These are phyloP conservation scores for Malus sieversii DNA, from an alignment of 306 rosid genomes.

Conservation along the genomic window DNA sequence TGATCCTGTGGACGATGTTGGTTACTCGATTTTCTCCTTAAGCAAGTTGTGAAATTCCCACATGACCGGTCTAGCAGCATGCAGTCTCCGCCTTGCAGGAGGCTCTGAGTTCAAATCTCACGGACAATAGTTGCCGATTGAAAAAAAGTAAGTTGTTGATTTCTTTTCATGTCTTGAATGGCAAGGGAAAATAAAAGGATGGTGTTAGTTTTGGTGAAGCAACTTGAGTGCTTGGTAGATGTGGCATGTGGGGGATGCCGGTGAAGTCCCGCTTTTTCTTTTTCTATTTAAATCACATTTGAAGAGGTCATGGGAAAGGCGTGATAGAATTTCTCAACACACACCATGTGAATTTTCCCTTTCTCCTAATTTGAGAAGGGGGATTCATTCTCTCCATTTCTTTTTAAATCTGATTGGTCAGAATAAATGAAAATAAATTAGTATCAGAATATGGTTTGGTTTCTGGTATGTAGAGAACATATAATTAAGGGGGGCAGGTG, in stretches of 20 bases:
- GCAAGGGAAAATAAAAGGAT: conserved; percentile 14
- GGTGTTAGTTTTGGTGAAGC: conserved; percentile 8
- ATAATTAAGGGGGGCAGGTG: conserved; percentile 10
- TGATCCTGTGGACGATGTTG: not conserved
- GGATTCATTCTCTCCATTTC: not conserved
- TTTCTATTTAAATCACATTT: not conserved
- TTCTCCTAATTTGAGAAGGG: not conserved
- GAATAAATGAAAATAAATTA: conserved; percentile 11
- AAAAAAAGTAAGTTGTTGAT: not conserved
- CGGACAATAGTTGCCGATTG: too few relatives aligned
- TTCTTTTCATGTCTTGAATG: conserved; percentile 25
- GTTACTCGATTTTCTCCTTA: conserved; percentile 18
- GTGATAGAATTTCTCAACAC: conserved; percentile 1
- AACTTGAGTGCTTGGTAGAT: conserved; percentile 24
- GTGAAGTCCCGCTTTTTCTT: not conserved
- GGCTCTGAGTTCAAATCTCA: too few relatives aligned
- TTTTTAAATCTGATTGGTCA: not conserved
- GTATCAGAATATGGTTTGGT: not conserved
- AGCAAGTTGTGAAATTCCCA: not conserved
- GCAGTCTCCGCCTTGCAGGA: too few relatives aligned
- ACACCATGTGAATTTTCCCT: not conserved
- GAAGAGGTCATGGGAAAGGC: conserved; percentile 5
- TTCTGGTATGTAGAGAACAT: not conserved
- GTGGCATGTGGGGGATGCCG: not conserved
- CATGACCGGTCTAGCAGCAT: too few relatives aligned